phyloP scores from a whole-genome alignment of 345 rosid species.

The Sisymbrium altissimum region DNA sequence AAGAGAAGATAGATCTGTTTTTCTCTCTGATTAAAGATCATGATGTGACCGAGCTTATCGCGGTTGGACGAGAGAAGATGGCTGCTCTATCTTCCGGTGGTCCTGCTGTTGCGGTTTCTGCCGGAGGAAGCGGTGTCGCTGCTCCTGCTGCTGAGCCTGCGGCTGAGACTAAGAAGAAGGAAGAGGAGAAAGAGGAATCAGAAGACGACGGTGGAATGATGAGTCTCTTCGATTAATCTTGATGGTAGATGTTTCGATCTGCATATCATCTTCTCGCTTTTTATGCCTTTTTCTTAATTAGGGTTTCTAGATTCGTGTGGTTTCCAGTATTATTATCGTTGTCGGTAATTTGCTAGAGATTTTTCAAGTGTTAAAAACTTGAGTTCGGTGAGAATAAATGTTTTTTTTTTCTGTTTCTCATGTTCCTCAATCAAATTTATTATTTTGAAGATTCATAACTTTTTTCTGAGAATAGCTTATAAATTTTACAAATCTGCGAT shows the following conservation, averaged over 20 bases:
- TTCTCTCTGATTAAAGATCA: slow-evolving; percentile 51
- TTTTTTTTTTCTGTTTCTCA: not conserved
- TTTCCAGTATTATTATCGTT: not conserved
- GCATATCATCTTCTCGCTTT: not conserved
- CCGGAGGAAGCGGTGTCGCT: slow-evolving; percentile 40
- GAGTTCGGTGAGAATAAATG: slow-evolving; percentile 2
- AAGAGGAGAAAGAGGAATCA: slow-evolving; percentile 80
- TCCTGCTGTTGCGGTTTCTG: slow-evolving; percentile 41
- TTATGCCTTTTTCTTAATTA: not conserved
- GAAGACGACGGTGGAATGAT: slow-evolving; percentile 56
- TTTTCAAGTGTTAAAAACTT: not conserved
- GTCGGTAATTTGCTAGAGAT: not conserved
- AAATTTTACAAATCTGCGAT: not conserved
- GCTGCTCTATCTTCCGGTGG: slow-evolving; percentile 75
- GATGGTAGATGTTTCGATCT: not conserved
- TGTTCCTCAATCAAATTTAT: not conserved
- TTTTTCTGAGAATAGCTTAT: not conserved
- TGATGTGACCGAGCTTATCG: slow-evolving; percentile 60
- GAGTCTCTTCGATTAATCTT: slow-evolving; percentile 22
- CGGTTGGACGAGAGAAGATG: slow-evolving; percentile 68
- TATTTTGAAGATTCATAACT: not conserved
- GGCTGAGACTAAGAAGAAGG: slow-evolving; percentile 64
- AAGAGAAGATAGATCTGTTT: slow-evolving; percentile 51
- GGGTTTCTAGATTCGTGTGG: slow-evolving; percentile 6
- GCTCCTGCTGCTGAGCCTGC: slow-evolving; percentile 39